phyloP scores from a whole-genome alignment of 2,329 filamentous ascomycete genomes.

The Aspergillus sp. region DNA sequence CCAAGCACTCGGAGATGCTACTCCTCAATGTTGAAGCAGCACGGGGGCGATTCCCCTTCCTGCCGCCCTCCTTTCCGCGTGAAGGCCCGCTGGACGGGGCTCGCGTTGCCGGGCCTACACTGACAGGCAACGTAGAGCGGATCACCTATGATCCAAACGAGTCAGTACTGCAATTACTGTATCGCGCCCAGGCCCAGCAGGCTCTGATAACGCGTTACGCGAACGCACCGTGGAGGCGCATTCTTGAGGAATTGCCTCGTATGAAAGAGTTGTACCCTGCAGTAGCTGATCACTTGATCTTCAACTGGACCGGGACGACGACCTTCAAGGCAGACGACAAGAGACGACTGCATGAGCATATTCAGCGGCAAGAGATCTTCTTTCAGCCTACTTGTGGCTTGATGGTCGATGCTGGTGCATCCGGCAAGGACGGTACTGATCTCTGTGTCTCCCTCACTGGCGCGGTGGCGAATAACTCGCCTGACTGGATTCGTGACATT shows the following conservation, averaged over 20 bases:
- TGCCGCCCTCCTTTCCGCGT: not conserved
- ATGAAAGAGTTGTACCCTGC: not conserved
- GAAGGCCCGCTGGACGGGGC: not conserved
- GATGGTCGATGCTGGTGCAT: not conserved
- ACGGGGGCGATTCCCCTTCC: not conserved
- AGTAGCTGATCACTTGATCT: not conserved
- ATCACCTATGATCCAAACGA: not conserved
- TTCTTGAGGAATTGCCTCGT: not conserved
- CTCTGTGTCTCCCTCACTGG: not conserved
- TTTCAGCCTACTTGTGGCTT: not conserved
- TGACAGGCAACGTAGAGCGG: not conserved
- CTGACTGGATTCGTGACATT: not conserved
- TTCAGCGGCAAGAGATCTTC: not conserved
- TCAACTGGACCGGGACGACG: not conserved
- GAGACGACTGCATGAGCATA: not conserved
- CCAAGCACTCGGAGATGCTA: not conserved
- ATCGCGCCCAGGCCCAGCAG: not conserved
- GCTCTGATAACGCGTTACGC: not conserved
- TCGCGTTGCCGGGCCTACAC: not conserved
- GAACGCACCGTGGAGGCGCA: not conserved
- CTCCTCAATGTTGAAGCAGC: not conserved
- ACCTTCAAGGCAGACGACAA: not conserved
- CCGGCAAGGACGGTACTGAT: not conserved
- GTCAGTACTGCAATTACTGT: not conserved
- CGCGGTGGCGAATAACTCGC: not conserved